A percentile compares a stretch with the other conserved stretches of the same genome.
Conservation (phyloP, 345 rosid species). For the Crucihimalaya himalaica region DNA sequence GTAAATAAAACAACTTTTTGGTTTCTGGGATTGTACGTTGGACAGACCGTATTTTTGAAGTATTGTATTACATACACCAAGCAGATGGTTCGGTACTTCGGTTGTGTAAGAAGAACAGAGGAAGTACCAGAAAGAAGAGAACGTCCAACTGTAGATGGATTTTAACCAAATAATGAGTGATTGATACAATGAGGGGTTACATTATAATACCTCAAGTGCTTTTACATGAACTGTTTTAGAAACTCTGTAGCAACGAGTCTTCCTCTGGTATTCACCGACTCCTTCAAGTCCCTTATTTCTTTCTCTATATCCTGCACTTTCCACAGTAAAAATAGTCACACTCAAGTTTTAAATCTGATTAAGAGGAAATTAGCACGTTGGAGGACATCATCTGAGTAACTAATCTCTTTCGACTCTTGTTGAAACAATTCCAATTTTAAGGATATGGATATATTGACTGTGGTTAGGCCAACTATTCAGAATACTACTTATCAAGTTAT, state of each 20-base stretch:
- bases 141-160: constrained; percentile 6
- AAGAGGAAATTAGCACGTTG: background rate
- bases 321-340: background rate
- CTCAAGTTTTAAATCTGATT: background rate
- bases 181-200: constrained; percentile 27
- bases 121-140: background rate
- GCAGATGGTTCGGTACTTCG: background rate
- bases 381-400: background rate
- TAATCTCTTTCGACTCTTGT: background rate
- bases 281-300: constrained; percentile 88
- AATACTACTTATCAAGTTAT: background rate
- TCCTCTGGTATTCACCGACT: constrained; percentile 89
- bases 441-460: background rate
- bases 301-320: constrained; percentile 88
- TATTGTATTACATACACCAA: constrained; percentile 10
- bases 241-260: constrained; percentile 92
- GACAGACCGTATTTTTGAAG: background rate
- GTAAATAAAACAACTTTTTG: background rate
- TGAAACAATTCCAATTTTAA: background rate
- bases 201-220: constrained; percentile 13
- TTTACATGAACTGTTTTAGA: constrained; percentile 76
- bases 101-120: background rate
- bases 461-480: constrained; percentile 2
- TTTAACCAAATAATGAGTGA: constrained; percentile 15
- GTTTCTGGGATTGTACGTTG: background rate